These are phyloP conservation scores for Tylopilus plumbeoviolaceoides DNA, from an alignment of 768 basidiomycete species.

Conservation along the genomic window DNA sequence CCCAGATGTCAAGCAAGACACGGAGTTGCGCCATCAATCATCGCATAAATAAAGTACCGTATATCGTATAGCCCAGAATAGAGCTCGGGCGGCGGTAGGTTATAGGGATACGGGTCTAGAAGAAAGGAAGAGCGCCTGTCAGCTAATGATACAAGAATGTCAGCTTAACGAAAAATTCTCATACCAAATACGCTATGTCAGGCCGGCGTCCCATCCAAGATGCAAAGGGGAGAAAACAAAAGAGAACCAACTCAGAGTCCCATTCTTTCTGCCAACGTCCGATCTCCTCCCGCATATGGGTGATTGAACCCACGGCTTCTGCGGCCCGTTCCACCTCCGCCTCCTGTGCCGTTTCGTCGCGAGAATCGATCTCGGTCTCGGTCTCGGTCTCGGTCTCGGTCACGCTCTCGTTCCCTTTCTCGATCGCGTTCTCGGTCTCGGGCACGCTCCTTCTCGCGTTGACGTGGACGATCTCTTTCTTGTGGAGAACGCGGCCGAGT, in stretches of 20 bases:
- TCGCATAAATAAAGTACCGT: conserved; percentile 28
- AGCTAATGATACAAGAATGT: conserved; percentile 29
- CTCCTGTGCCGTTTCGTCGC: conserved; percentile 42
- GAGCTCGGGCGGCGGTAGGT: conserved; percentile 16
- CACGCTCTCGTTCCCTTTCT: conserved; percentile 34
- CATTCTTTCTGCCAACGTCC: conserved; percentile 84
- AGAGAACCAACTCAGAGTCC: conserved; percentile 49
- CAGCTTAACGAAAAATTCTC: conserved; percentile 13
- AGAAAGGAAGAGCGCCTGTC: conserved; percentile 14
- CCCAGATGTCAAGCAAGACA: neutral
- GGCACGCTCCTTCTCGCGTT: conserved; percentile 34
- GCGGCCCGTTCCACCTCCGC: conserved; percentile 36
- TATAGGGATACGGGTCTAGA: conserved; percentile 34
- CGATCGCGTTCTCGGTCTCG: conserved; percentile 35
- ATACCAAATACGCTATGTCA: conserved; percentile 38
- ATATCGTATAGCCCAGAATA: conserved; percentile 19
- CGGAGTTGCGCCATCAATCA: neutral
- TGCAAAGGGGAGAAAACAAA: conserved; percentile 15
- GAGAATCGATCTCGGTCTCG: conserved; percentile 38
- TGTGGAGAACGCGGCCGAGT: conserved; percentile 41
- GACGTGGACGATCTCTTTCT: conserved; percentile 38
- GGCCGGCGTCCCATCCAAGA: conserved; percentile 20
- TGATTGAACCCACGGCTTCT: conserved; percentile 37
- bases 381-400: conserved; percentile 35
- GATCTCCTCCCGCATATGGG: conserved; percentile 45